phyloP scores from a whole-genome alignment of 768 basidiomycete genomes.

The Lactarius hatsudake region DNA sequence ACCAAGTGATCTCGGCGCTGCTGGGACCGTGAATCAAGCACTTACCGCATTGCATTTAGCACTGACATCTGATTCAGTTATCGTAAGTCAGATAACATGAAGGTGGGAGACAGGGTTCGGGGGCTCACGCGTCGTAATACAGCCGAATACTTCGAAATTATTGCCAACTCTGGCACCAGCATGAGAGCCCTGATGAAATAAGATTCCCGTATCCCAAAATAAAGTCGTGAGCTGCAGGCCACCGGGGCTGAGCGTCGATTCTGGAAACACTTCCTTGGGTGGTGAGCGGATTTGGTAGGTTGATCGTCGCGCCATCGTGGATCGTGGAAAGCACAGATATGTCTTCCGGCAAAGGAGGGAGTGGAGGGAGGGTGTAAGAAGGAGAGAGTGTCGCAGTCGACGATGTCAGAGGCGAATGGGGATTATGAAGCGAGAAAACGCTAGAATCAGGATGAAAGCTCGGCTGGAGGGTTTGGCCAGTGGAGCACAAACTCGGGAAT shows the following conservation, averaged over 20 bases:
- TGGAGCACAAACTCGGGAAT: constrained; percentile 14
- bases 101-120: neutral
- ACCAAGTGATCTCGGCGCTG: neutral
- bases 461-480: neutral
- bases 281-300: constrained; percentile 24
- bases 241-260: constrained; percentile 24
- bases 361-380: neutral
- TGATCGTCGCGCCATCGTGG: constrained; percentile 22
- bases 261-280: constrained; percentile 27
- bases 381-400: neutral
- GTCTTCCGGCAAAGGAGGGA: neutral
- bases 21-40: neutral
- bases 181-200: constrained; percentile 26
- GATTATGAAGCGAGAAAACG: constrained; percentile 8
- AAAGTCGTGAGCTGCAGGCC: constrained; percentile 27
- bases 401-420: neutral
- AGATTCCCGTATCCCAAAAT: constrained; percentile 24
- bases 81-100: neutral
- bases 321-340: constrained; percentile 4
- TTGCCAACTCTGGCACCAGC: constrained; percentile 24
- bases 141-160: constrained; percentile 24
- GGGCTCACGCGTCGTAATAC: constrained; percentile 24
- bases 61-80: constrained; percentile 11
- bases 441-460: constrained; percentile 12
- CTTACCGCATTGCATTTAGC: constrained; percentile 18